Conservation (phyloP, 2,329 filamentous ascomycete species). For the Aspergillus fischeri region DNA sequence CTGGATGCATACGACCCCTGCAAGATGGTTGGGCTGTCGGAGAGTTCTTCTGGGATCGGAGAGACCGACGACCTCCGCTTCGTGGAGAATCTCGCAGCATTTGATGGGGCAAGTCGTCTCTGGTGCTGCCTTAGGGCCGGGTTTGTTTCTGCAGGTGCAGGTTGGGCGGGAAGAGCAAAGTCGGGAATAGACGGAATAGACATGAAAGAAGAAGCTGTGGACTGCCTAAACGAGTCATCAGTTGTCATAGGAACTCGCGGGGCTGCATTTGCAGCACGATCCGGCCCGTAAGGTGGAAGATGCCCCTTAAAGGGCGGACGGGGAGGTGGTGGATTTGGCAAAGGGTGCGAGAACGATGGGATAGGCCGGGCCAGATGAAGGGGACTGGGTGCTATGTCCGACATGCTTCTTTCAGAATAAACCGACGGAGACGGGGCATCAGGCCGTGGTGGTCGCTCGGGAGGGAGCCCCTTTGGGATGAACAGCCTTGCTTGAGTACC, state of each 20-base stretch:
- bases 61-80: slow-evolving; percentile 63
- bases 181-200: slow-evolving; percentile 28
- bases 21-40: slow-evolving; percentile 44
- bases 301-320: slow-evolving; percentile 16
- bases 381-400: slow-evolving; percentile 22
- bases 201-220: slow-evolving; percentile 19
- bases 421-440: slow-evolving; percentile 36
- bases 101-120: slow-evolving; percentile 29
- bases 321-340: slow-evolving; percentile 15
- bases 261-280: slow-evolving; percentile 19
- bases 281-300: slow-evolving; percentile 14
- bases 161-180: slow-evolving; percentile 18
- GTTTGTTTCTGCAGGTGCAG: slow-evolving; percentile 19
- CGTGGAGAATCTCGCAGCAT: slow-evolving; percentile 45
- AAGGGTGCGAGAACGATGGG: slow-evolving; percentile 27
- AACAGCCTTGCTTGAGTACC: slow-evolving; percentile 24
- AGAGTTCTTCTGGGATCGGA: slow-evolving; percentile 70
- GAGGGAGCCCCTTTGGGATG: slow-evolving; percentile 35
- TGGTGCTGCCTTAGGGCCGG: slow-evolving; percentile 22
- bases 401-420: slow-evolving; percentile 28
- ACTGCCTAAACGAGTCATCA: slow-evolving; percentile 27
- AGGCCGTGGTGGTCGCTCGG: slow-evolving; percentile 40
- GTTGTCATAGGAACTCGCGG: slow-evolving; percentile 24
- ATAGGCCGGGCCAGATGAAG: slow-evolving; percentile 18
- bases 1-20: slow-evolving; percentile 67